Conservation (phyloP, 768 basidiomycete genomes). For the Fomitopsis pulvina region DNA sequence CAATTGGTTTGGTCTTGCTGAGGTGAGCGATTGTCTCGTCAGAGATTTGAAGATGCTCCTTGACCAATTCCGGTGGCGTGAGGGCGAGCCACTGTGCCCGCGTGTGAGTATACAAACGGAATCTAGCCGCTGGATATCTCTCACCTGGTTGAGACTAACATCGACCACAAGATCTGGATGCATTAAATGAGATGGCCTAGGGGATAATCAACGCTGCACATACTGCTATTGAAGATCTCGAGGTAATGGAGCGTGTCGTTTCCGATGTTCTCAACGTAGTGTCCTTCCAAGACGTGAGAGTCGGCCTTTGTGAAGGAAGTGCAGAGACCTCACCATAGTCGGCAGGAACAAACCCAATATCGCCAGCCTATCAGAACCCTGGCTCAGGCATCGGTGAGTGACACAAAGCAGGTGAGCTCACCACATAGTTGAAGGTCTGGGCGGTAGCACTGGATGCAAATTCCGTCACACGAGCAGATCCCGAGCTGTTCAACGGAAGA, state of each 20-base stretch:
- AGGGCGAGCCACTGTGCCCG: conserved; percentile 50
- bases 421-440: conserved; percentile 51
- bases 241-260: conserved; percentile 30
- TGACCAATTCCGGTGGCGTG: conserved; percentile 51
- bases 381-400: neutral
- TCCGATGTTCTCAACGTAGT: conserved; percentile 34
- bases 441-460: conserved; percentile 48
- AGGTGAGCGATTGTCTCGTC: conserved; percentile 43
- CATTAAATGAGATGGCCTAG: neutral
- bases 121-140: neutral
- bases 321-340: conserved; percentile 34
- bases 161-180: conserved; percentile 17
- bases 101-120: neutral
- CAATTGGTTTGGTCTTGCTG: conserved; percentile 41
- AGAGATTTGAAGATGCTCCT: conserved; percentile 49
- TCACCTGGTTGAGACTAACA: conserved; percentile 39
- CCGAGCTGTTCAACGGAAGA: conserved; percentile 13
- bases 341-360: conserved; percentile 47
- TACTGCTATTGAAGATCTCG: conserved; percentile 30
- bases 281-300: conserved; percentile 14
- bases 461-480: conserved; percentile 45
- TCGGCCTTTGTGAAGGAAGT: neutral
- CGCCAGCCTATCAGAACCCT: conserved; percentile 9
- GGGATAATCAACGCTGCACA: neutral
- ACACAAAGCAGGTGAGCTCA: conserved; percentile 10